Percentiles rank a stretch among this genome's conserved stretches.
Evolutionary conservation across 352 stramenopile species (phyloP).

Genomic region (Phytophthora colocasiae): DNA sequence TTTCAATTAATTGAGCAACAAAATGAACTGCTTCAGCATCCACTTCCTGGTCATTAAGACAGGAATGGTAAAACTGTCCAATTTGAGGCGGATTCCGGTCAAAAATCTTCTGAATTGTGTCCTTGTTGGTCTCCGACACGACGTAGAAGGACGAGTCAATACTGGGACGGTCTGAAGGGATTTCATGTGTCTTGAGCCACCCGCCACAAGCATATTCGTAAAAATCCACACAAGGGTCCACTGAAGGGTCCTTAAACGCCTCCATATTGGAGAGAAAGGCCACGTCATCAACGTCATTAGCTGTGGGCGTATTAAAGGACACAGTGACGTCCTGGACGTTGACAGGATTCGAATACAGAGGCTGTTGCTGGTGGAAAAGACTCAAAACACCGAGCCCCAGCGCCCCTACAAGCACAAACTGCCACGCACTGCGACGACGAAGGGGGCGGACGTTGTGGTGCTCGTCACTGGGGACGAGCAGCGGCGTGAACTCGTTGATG

Average conservation of each 20-base stretch:
- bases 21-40: conserved; percentile 47
- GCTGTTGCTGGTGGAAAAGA: conserved; percentile 22
- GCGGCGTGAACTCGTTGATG: conserved; percentile 41
- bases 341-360: not conserved
- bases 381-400: conserved; percentile 28
- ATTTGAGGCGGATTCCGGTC: conserved; percentile 61
- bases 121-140: conserved; percentile 57
- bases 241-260: conserved; percentile 55
- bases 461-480: conserved; percentile 23
- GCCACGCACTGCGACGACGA: conserved; percentile 20
- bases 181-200: conserved; percentile 65
- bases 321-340: conserved; percentile 7
- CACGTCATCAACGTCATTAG: conserved; percentile 20
- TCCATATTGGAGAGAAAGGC: conserved; percentile 55
- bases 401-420: conserved; percentile 21
- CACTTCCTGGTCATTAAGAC: conserved; percentile 50
- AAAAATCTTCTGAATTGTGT: conserved; percentile 62
- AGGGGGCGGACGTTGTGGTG: not conserved
- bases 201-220: conserved; percentile 79
- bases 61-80: conserved; percentile 64
- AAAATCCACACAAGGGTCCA: conserved; percentile 80
- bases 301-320: conserved; percentile 6
- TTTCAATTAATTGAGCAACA: conserved; percentile 45
- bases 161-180: conserved; percentile 49
- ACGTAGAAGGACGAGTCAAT: conserved; percentile 70